A percentile compares a stretch with the other conserved stretches of the same genome.
Conservation (phyloP, 2,329 filamentous ascomycete genomes). For the Alternaria consortialis region DNA sequence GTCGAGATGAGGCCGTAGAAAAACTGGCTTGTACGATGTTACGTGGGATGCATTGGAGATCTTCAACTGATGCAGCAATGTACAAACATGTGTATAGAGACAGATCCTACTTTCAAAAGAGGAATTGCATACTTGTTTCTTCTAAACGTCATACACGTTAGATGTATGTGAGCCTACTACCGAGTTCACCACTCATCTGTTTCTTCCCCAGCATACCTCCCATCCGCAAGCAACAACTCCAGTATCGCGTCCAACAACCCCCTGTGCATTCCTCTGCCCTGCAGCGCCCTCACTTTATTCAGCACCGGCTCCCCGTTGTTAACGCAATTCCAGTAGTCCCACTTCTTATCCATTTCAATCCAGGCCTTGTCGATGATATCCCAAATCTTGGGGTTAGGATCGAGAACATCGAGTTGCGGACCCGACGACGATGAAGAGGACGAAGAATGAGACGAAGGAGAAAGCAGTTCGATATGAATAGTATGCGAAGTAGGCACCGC, state of each 20-base stretch:
- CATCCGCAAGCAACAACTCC: slow-evolving; percentile 48
- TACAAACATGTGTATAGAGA: slow-evolving; percentile 1
- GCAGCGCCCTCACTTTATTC: slow-evolving; percentile 42
- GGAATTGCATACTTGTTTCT: not conserved
- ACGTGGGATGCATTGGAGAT: not conserved
- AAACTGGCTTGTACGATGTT: not conserved
- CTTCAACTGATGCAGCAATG: not conserved
- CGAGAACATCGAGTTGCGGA: slow-evolving; percentile 46
- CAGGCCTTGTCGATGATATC: slow-evolving; percentile 40
- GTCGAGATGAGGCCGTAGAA: slow-evolving; percentile 36
- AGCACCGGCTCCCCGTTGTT: slow-evolving; percentile 38
- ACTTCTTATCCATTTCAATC: slow-evolving; percentile 45
- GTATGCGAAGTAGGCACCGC: slow-evolving; percentile 33
- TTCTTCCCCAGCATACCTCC: slow-evolving; percentile 36
- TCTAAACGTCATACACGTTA: not conserved
- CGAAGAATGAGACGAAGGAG: slow-evolving; percentile 36
- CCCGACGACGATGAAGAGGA: slow-evolving; percentile 10
- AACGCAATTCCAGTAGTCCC: slow-evolving; percentile 44
- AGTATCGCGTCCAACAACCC: slow-evolving; percentile 46
- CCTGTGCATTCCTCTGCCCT: slow-evolving; percentile 36
- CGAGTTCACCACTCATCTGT: not conserved
- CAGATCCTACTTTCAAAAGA: not conserved
- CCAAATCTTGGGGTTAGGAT: slow-evolving; percentile 42
- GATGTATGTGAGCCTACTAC: not conserved
- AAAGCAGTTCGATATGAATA: slow-evolving; percentile 39